Percentiles rank a stretch among this genome's conserved stretches.
phyloP scores from a whole-genome alignment of 371 early-diverging fungal genomes.

The Sporodiniella umbellata region DNA sequence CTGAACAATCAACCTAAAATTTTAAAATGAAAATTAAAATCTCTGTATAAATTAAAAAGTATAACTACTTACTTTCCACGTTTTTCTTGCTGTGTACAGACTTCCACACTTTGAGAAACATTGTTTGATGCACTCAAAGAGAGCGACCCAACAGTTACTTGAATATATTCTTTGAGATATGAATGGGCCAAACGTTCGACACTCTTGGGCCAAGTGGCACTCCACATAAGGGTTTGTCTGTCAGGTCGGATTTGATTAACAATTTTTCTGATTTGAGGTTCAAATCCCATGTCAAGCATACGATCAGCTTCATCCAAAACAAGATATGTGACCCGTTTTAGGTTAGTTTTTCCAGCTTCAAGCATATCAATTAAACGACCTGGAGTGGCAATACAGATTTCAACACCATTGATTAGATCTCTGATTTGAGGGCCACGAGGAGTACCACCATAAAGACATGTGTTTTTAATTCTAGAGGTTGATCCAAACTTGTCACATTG shows the following conservation, averaged over 20 bases:
- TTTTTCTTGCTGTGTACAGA: conserved; percentile 90
- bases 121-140: conserved; percentile 94
- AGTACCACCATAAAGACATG: conserved; percentile 97
- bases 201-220: conserved; percentile 99
- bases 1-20: conserved; percentile 60
- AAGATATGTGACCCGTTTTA: conserved; percentile 95
- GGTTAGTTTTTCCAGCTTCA: conserved; percentile 81
- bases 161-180: conserved; percentile 95
- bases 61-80: conserved; percentile 52
- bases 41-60: not conserved
- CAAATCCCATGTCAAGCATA: conserved; percentile 99
- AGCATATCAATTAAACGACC: conserved; percentile 99
- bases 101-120: conserved; percentile 90
- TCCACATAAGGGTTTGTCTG: conserved; percentile 99
- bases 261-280: conserved; percentile 99
- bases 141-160: conserved; percentile 98
- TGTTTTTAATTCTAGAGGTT: conserved; percentile 86
- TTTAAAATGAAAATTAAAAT: not conserved
- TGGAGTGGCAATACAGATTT: conserved; percentile 99
- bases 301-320: conserved; percentile 99
- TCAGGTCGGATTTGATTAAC: conserved; percentile 98
- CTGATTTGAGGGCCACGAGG: conserved; percentile 94
- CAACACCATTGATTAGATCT: conserved; percentile 87
- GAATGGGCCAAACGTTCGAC: conserved; percentile 93
- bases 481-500: conserved; percentile 92